Base-by-base conservation (phyloP, 108 stramenopile genomes). In the Discostella stelligeroides region DNA sequence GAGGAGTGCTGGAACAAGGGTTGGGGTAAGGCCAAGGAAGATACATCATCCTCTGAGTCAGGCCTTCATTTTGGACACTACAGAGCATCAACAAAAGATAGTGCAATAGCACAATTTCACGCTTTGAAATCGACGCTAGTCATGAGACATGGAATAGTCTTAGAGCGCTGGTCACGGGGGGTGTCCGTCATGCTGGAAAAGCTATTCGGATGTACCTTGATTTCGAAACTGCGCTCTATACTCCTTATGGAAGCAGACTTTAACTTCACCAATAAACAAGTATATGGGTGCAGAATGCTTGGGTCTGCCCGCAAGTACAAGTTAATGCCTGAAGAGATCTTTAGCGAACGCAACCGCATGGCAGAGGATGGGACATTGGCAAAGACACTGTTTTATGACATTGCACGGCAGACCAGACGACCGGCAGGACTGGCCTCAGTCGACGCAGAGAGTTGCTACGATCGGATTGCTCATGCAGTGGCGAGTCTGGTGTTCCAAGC, bases 401-500 rank as follows among this genome's bases (percentile, higher is more conserved):
- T n/a, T n/a, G n/a, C n/a, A n/a, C n/a, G 42, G 6, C 66, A 68
- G 20, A 1, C 25, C 0, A 17, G 42, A 0, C n/a, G 13, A 7
- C 14, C 37, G 0, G 66, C 53, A 12, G 66, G 30, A 40, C 38
- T 67, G 14, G 20, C 11, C 8, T 67, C 39, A 42, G 39, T 69
- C 12, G 58, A 69, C 21, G 57, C 68, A 1, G 27, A 53, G 13
- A 30, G 4, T 2, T 0, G n/a, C n/a, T n/a, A n/a, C n/a, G n/a
- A n/a, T n/a, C n/a, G n/a, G n/a, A n/a, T n/a, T n/a, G n/a, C n/a
- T n/a, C n/a, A n/a, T n/a, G n/a, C n/a, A n/a, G n/a, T n/a, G n/a
- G n/a, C n/a, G n/a, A n/a, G n/a, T n/a, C 41, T 59, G 28, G 25
- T 70, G 15, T 70, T 60, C 27, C 46, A 69, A 45, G 68, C 58